A percentile compares a stretch with the other conserved stretches of the same genome.
phyloP scores from a whole-genome alignment of 768 basidiomycete species.

The Rhizopogon sp. region DNA sequence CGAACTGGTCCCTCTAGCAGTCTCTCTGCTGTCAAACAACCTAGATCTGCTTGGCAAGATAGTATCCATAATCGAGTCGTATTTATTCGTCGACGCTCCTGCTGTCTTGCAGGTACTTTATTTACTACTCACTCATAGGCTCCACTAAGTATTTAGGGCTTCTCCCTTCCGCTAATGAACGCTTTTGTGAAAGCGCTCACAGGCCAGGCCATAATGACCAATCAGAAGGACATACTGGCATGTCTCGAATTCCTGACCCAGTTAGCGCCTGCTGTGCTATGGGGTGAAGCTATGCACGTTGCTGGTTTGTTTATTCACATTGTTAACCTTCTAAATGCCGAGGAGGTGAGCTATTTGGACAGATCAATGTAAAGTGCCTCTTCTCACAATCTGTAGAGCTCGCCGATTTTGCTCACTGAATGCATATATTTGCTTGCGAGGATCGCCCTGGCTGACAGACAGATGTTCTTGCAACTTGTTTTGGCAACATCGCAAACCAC shows the following conservation, averaged over 20 bases:
- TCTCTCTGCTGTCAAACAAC: constrained; percentile 59
- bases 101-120: constrained; percentile 56
- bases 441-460: constrained; percentile 59
- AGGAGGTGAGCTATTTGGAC: constrained; percentile 46
- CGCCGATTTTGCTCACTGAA: constrained; percentile 48
- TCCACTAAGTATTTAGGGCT: constrained; percentile 33
- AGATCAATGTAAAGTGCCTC: background rate
- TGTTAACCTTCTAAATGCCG: constrained; percentile 55
- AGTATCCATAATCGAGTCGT: constrained; percentile 67
- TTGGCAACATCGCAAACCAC: constrained; percentile 49
- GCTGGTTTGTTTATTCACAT: constrained; percentile 70
- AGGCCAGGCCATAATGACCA: constrained; percentile 43
- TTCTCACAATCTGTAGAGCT: constrained; percentile 18
- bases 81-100: constrained; percentile 66
- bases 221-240: constrained; percentile 60
- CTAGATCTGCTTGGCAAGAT: constrained; percentile 71
- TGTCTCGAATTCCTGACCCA: constrained; percentile 59
- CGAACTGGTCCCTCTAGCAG: constrained; percentile 59
- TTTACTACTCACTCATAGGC: background rate
- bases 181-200: constrained; percentile 50
- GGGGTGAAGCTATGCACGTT: constrained; percentile 70
- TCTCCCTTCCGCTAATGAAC: constrained; percentile 51
- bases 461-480: constrained; percentile 69
- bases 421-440: constrained; percentile 73
- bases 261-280: constrained; percentile 53